A percentile compares a stretch with the other conserved stretches of the same genome.
These are phyloP conservation scores for Pseudozyma tsukubaensis DNA, from an alignment of 1,284 basidiomycete species.

Conservation along the genomic window DNA sequence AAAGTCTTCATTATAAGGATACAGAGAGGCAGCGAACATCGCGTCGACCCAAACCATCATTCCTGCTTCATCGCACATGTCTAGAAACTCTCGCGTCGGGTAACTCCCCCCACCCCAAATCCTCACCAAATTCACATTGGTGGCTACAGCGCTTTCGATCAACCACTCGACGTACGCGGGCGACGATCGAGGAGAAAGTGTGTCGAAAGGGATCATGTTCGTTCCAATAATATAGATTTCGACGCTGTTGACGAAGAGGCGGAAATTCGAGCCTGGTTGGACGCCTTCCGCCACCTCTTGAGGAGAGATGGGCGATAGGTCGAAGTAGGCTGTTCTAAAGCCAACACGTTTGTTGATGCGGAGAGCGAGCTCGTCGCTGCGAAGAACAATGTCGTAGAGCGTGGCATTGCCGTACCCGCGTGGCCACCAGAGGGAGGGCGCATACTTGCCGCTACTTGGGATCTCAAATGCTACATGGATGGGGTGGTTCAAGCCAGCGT, in stretches of 20 bases:
- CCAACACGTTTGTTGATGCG: conserved; percentile 33
- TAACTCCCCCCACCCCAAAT: conserved; percentile 63
- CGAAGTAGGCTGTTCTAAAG: conserved; percentile 54
- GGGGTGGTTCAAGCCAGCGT: conserved; percentile 27
- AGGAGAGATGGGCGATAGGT: conserved; percentile 39
- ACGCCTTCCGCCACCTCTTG: conserved; percentile 29
- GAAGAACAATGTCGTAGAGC: conserved; percentile 43
- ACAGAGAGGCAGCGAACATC: conserved; percentile 73
- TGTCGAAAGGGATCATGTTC: conserved; percentile 51
- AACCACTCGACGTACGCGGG: conserved; percentile 44
- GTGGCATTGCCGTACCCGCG: conserved; percentile 39
- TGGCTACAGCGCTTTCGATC: conserved; percentile 30
- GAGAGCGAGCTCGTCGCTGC: conserved; percentile 20
- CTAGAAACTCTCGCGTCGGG: conserved; percentile 71
- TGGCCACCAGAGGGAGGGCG: conserved; percentile 59
- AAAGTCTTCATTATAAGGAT: conserved; percentile 72
- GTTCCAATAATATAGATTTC: conserved; percentile 52
- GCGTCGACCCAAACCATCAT: conserved; percentile 77
- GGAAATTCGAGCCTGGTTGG: conserved; percentile 49
- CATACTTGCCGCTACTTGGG: conserved; percentile 23
- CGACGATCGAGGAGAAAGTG: conserved; percentile 33
- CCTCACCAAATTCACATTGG: conserved; percentile 53
- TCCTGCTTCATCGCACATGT: conserved; percentile 75
- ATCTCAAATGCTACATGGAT: conserved; percentile 36
- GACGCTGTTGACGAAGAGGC: conserved; percentile 47